Percentiles rank a stretch among this genome's conserved stretches.
These are phyloP conservation scores for Termitomyces sp. DNA, from an alignment of 768 basidiomycete species.

Conservation along the genomic window DNA sequence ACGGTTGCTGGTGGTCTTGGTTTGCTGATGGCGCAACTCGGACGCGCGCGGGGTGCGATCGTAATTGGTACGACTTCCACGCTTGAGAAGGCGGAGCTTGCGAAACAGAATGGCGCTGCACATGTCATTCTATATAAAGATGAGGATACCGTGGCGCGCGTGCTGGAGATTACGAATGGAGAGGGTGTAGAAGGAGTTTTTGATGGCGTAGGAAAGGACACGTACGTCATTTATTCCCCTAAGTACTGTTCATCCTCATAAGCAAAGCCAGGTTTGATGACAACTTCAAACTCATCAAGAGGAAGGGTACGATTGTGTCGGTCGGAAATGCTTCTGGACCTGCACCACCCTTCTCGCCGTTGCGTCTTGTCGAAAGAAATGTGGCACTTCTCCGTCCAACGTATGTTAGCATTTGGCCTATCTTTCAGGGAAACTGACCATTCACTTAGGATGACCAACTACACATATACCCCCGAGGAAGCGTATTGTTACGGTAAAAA, in stretches of 20 bases:
- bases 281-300: conserved; percentile 73
- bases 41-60: conserved; percentile 69
- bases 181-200: conserved; percentile 82
- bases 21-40: conserved; percentile 60
- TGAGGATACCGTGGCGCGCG: conserved; percentile 69
- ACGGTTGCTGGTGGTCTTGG: conserved; percentile 92
- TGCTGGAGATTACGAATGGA: conserved; percentile 70
- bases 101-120: conserved; percentile 61
- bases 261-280: conserved; percentile 54
- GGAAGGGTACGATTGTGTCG: conserved; percentile 87
- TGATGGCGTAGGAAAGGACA: conserved; percentile 97
- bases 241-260: not conserved
- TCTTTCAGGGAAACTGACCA: not conserved
- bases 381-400: conserved; percentile 71
- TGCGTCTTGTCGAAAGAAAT: conserved; percentile 78
- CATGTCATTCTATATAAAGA: conserved; percentile 80
- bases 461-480: conserved; percentile 72
- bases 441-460: conserved; percentile 55
- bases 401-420: conserved; percentile 33
- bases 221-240: conserved; percentile 43
- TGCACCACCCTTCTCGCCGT: conserved; percentile 67
- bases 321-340: conserved; percentile 91
- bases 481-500: conserved; percentile 55
- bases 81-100: conserved; percentile 61
- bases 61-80: conserved; percentile 94